phyloP scores from a whole-genome alignment of 805 yeast genomes.

The Saccharomycopsis sp. region DNA sequence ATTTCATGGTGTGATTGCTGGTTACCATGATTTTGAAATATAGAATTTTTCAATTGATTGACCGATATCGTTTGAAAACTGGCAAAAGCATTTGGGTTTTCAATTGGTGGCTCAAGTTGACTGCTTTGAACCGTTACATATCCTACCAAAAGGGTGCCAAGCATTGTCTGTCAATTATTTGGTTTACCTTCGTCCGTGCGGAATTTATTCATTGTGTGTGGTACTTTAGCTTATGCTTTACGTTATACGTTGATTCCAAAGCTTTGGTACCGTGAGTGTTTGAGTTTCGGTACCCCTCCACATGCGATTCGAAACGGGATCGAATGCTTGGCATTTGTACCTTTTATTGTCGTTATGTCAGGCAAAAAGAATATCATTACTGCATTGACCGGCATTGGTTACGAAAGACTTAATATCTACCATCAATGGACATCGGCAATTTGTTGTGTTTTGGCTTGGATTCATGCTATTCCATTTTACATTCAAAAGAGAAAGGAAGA shows the following conservation, averaged over 20 bases:
- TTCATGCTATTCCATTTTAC: conserved; percentile 47
- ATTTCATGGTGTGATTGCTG: conserved; percentile 6
- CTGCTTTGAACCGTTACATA: conserved; percentile 29
- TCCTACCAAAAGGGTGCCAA: conserved; percentile 31
- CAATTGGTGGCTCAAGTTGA: conserved; percentile 21
- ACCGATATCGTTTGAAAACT: background rate
- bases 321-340: conserved; percentile 43
- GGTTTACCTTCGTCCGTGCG: conserved; percentile 35
- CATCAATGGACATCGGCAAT: conserved; percentile 45
- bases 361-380: conserved; percentile 48
- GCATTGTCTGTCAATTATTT: conserved; percentile 29
- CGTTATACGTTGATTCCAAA: conserved; percentile 37
- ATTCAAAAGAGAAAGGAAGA: conserved; percentile 42
- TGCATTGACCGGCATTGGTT: conserved; percentile 44
- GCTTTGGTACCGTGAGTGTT: conserved; percentile 44
- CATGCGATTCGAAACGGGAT: conserved; percentile 47
- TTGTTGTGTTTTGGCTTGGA: conserved; percentile 30
- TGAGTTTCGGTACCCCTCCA: conserved; percentile 55
- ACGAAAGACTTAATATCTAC: conserved; percentile 45
- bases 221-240: conserved; percentile 30
- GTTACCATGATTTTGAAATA: conserved; percentile 7
- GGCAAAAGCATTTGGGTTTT: background rate
- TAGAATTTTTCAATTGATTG: background rate
- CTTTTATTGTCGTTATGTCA: conserved; percentile 42
- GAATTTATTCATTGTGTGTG: conserved; percentile 29